Evolutionary conservation across 2,329 filamentous ascomycete genomes (phyloP), one percentile per base, ranked within the genome.

Genomic region (Drechslerella stenobrocha): DNA sequence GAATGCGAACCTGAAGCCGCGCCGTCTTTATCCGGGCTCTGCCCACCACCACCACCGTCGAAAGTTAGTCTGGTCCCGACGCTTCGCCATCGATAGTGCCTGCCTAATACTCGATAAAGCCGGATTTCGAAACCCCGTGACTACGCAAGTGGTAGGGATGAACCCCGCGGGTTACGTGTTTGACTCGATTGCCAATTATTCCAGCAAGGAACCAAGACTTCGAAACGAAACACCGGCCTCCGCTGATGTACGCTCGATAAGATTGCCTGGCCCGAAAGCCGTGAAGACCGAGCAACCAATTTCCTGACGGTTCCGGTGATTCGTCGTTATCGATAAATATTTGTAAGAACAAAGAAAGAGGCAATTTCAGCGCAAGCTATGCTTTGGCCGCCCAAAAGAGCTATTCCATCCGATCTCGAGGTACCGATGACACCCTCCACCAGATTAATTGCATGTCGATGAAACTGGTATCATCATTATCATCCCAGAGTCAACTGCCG

Each of bases 121-220:
- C 34, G 15, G 3, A 4, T 9, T 2, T 30, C 26, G 11, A 37
- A 65, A 66, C 52, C 60, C 34, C 52, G 60, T 66, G 60, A 66
- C 52, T 52, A 47, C 52, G 60, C 52, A 52, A 4, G 34, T 11
- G 13, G 51, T 35, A 37, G 45, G 45, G 52, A 32, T 24, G 11
- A 42, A 47, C 44, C 18, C 45, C 20, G 52, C 32, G 34, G 42
- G 51, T 56, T 56, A 51, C 52, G 59, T 57, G 59, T 47, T 55
- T 35, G 18, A 5, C 18, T 18, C 4, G 4, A 20, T 20, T 42
- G 2, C 37, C 9, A 42, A 18, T 18, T 30, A 30, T 5, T 5
- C 5, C 5, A 30, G 28, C 28, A 30, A 30, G 28, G 28, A 30
- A 30, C 5, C 5, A 30, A 18, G 15, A 42, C 30, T n/a, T 40